These are phyloP conservation scores for Cicer yamashitae DNA, from an alignment of 306 rosid genomes.

Conservation along the genomic window DNA sequence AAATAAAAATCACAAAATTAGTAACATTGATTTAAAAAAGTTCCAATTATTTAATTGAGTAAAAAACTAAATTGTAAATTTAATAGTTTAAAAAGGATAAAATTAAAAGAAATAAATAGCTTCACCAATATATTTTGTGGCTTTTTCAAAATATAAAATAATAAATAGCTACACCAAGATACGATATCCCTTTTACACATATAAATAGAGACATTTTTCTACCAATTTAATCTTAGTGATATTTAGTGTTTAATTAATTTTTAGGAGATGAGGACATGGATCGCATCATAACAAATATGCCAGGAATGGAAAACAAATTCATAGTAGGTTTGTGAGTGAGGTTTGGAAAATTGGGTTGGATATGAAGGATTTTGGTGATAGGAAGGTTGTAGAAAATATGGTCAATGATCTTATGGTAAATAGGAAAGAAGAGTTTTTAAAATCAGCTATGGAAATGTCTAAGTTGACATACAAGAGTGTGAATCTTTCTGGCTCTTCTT, in stretches of 20 bases:
- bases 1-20: too few species aligned
- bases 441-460: slow-evolving; percentile 27
- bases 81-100: too few species aligned
- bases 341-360: slow-evolving; percentile 52
- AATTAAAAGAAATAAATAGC: too few species aligned
- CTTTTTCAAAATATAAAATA: too few species aligned
- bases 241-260: background rate
- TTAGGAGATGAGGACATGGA: slow-evolving; percentile 63
- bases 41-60: too few species aligned
- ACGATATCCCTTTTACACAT: too few species aligned
- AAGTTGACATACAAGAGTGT: slow-evolving; percentile 17
- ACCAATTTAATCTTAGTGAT: too few species aligned
- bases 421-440: slow-evolving; percentile 31
- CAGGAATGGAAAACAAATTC: slow-evolving; percentile 58
- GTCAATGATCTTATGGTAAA: slow-evolving; percentile 41
- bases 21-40: too few species aligned
- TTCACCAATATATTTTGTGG: too few species aligned
- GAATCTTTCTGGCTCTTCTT: slow-evolving; percentile 38
- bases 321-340: slow-evolving; percentile 54
- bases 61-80: too few species aligned
- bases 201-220: too few species aligned
- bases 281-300: slow-evolving; percentile 39
- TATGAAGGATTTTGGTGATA: slow-evolving; percentile 52
- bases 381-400: slow-evolving; percentile 44
- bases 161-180: too few species aligned